phyloP scores from a whole-genome alignment of 345 rosid species.

The Pelargonium nanum region DNA sequence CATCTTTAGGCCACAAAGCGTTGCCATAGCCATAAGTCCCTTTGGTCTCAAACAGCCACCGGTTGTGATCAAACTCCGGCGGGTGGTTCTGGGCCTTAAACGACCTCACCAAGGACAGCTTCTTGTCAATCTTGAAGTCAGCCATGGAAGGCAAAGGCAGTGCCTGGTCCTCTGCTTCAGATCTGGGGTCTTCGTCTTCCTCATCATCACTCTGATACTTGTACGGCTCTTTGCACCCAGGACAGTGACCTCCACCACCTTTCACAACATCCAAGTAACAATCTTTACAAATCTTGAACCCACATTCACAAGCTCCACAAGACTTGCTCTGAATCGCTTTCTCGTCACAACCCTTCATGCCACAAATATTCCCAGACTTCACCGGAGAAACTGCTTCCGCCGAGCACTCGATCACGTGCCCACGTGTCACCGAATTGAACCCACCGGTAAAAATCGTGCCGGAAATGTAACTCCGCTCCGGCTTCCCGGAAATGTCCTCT shows the following conservation, averaged over 20 bases:
- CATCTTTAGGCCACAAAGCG: slow-evolving; percentile 79
- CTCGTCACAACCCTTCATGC: slow-evolving; percentile 69
- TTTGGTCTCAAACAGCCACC: slow-evolving; percentile 80
- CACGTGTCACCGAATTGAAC: slow-evolving; percentile 56
- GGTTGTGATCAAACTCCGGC: slow-evolving; percentile 58
- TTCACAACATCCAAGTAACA: slow-evolving; percentile 52
- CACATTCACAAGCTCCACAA: slow-evolving; percentile 36
- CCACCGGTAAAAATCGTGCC: slow-evolving; percentile 67
- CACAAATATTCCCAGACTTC: slow-evolving; percentile 36
- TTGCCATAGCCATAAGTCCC: slow-evolving; percentile 78
- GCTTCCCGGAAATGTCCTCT: slow-evolving; percentile 24
- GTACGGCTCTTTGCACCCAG: slow-evolving; percentile 70
- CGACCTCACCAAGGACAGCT: slow-evolving; percentile 65
- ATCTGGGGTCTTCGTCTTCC: slow-evolving; percentile 22
- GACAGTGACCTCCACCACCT: slow-evolving; percentile 42
- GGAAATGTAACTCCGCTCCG: slow-evolving; percentile 35
- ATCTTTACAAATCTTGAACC: slow-evolving; percentile 55
- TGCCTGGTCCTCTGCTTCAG: slow-evolving; percentile 57
- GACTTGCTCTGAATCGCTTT: slow-evolving; percentile 30
- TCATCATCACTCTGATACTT: slow-evolving; percentile 39
- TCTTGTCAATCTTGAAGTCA: slow-evolving; percentile 46
- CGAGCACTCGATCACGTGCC: slow-evolving; percentile 52
- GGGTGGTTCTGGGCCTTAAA: slow-evolving; percentile 53
- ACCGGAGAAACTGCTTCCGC: slow-evolving; percentile 22
- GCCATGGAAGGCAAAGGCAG: slow-evolving; percentile 50